phyloP scores from a whole-genome alignment of 2,329 filamentous ascomycete genomes.

The Phoma sp. region DNA sequence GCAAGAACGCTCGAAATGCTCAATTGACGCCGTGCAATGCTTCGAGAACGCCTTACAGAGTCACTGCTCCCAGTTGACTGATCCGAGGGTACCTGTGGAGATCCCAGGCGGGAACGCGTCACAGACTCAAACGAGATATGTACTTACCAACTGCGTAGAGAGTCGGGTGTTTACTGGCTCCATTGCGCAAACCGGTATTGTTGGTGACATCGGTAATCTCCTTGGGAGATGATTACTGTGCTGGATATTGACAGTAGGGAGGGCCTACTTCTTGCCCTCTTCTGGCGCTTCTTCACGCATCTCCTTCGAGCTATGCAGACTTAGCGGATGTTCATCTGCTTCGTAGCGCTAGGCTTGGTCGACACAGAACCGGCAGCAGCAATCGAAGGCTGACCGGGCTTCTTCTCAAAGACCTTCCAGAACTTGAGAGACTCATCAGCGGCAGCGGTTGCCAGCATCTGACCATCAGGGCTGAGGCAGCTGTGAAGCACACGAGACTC shows the following conservation, averaged over 20 bases:
- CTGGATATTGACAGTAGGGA: constrained; percentile 11
- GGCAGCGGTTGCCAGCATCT: constrained; percentile 95
- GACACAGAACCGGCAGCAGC: constrained; percentile 71
- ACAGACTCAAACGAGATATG: constrained; percentile 49
- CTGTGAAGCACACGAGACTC: constrained; percentile 97
- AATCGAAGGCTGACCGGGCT: constrained; percentile 73
- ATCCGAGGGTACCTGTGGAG: constrained; percentile 44
- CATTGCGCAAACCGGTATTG: constrained; percentile 47
- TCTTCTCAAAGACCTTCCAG: constrained; percentile 99
- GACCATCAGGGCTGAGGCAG: constrained; percentile 94
- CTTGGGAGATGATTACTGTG: constrained; percentile 10
- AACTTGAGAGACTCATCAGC: constrained; percentile 98
- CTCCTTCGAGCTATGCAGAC: background rate
- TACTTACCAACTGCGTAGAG: constrained; percentile 52
- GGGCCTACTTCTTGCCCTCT: constrained; percentile 21
- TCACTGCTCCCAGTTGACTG: constrained; percentile 19
- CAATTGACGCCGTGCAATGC: constrained; percentile 19
- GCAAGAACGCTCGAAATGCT: constrained; percentile 20
- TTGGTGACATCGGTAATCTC: constrained; percentile 20
- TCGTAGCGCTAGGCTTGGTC: constrained; percentile 81
- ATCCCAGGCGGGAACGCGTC: constrained; percentile 41
- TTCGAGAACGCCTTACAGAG: constrained; percentile 20
- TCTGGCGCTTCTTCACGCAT: background rate
- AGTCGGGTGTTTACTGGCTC: constrained; percentile 43
- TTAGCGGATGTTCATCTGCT: constrained; percentile 79